These are phyloP conservation scores for Camellia japonica DNA, from an alignment of 148 eudicot species.

Conservation along the genomic window DNA sequence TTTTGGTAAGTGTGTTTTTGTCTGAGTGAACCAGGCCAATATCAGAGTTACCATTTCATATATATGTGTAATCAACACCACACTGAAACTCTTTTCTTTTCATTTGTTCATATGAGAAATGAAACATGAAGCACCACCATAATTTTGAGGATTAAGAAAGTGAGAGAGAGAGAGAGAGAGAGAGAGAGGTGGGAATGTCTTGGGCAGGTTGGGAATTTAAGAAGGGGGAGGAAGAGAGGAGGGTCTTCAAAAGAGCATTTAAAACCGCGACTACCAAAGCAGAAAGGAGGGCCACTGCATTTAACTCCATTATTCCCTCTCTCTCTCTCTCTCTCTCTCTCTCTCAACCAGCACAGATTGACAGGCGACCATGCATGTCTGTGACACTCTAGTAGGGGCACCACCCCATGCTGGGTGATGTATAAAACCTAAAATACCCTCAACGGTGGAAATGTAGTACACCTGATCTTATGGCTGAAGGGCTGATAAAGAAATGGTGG, in stretches of 20 bases:
- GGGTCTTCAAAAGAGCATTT: slow-evolving; percentile 19
- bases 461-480: too few relatives aligned
- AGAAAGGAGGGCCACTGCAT: slow-evolving; percentile 36
- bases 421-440: too few relatives aligned
- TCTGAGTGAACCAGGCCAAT: slow-evolving; percentile 52
- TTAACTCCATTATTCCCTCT: slow-evolving; percentile 27
- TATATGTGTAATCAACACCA: neutral
- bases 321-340: too few relatives aligned
- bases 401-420: too few relatives aligned
- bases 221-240: neutral
- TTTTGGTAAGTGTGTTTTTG: neutral
- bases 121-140: neutral
- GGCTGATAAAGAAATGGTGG: too few relatives aligned
- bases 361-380: slow-evolving; percentile 5
- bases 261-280: slow-evolving; percentile 36
- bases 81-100: neutral
- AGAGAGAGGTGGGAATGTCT: slow-evolving; percentile 16
- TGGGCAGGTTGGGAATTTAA: neutral
- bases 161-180: neutral
- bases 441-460: too few relatives aligned
- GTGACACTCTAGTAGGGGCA: neutral
- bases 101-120: neutral
- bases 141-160: neutral
- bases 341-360: neutral
- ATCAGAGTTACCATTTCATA: slow-evolving; percentile 33